Base-by-base conservation (phyloP, 495 filamentous ascomycete species). In the Aspergillus cristatus region DNA sequence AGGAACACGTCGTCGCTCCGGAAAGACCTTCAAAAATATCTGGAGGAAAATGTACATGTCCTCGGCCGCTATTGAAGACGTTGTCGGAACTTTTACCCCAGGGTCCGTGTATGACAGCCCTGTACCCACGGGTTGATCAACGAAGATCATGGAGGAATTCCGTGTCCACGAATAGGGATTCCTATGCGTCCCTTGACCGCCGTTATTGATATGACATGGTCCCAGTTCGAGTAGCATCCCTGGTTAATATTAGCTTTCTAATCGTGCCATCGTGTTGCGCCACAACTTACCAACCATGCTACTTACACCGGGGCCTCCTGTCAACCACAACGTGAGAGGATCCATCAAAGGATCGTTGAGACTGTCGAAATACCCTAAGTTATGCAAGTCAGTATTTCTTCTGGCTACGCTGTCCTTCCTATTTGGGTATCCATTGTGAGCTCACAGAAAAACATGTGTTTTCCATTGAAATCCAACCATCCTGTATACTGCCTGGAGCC, bases 271-370 rank as follows among this genome's bases (percentile, higher is more conserved):
- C 28, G 13, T n/a, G 3, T 30, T 11, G 11, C 11, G 28, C 10
- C 5, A 30, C 5, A 4, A 30, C 28, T 30, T 42, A 1, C 63
- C 64, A 28, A 68, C 34, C 54, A 68, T 57, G 28, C 52, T 56
- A 1, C 59, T 62, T 5, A 44, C 42, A 2, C 69, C 69, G 7
- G 69, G 69, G 2, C 69, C 68, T 18, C 67, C 67, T 1, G 68
- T 80, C 52, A 78, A 68, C 76, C 75, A 80, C 7, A 77, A 60
- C 0, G 72, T 76, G 31, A 78, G 42, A 0, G 71, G 71, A 22
- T 73, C 73, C 14, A 53, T 57, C 3, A 31, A 16, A 1, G 74
- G 72, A 40, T 76, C 65, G 39, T 72, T 68, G 33, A 71, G 62
- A 16, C 69, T 59, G 45, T 78, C 73, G 42, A 78, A 78, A 47